Evolutionary conservation across 306 rosid species (phyloP).

Genomic region (Lathyrus sativus): DNA sequence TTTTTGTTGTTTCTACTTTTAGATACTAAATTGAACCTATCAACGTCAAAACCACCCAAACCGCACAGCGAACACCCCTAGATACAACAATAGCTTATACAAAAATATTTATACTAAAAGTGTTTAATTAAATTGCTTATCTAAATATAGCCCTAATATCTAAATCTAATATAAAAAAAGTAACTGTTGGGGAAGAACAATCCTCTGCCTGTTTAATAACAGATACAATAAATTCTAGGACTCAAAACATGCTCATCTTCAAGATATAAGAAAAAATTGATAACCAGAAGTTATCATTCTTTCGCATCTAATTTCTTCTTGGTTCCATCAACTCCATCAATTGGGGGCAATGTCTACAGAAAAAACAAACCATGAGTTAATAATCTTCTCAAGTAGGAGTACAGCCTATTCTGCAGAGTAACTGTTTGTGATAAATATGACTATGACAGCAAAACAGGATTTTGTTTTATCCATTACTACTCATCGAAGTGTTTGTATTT

Average conservation of each 20-base stretch:
- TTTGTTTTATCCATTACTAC: constrained; percentile 7
- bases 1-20: no score
- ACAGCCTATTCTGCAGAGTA: neutral
- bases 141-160: neutral
- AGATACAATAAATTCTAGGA: neutral
- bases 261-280: neutral
- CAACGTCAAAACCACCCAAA: no score
- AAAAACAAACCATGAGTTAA: constrained; percentile 28
- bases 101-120: no score
- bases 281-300: constrained; percentile 31
- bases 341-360: constrained; percentile 45
- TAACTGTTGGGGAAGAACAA: constrained; percentile 17
- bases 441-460: constrained; percentile 21
- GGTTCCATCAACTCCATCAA: constrained; percentile 43
- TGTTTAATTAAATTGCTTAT: neutral
- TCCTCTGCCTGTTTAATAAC: constrained; percentile 19
- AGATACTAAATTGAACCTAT: no score
- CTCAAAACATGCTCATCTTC: constrained; percentile 18
- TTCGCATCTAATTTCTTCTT: constrained; percentile 39
- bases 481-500: constrained; percentile 19
- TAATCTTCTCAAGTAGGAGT: constrained; percentile 19
- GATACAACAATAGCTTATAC: no score
- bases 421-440: neutral
- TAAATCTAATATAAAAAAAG: neutral
- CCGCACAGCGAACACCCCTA: no score